Evolutionary conservation across 179 eudicot species (phyloP).

Genomic region (Corrigiola litoralis): DNA sequence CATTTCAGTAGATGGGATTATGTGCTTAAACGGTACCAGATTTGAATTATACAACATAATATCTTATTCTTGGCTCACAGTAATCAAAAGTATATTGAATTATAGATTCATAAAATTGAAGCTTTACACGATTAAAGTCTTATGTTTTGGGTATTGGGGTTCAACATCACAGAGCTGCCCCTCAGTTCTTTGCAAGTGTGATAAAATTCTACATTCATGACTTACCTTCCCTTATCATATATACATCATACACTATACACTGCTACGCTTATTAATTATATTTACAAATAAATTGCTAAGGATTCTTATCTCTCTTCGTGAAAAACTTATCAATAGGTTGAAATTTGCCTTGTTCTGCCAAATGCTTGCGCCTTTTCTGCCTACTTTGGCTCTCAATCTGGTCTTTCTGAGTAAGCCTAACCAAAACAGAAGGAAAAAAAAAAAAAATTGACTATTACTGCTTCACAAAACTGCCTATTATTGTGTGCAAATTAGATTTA

Average conservation of each 20-base stretch:
- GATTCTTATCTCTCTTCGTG: conserved; percentile 34
- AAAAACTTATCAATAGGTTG: conserved; percentile 62
- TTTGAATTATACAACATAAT: no score
- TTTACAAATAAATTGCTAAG: conserved; percentile 10
- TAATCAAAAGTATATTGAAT: no score
- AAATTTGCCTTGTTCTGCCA: conserved; percentile 46
- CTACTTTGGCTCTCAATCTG: conserved; percentile 30
- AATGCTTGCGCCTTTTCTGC: conserved; percentile 54
- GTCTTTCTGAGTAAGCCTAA: conserved; percentile 45
- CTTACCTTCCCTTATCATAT: no score
- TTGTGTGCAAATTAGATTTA: background rate
- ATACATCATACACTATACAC: background rate
- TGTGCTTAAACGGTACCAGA: no score
- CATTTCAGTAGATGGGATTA: no score
- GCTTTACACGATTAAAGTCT: no score
- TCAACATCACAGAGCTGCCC: no score
- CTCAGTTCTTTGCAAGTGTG: background rate
- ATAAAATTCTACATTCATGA: background rate
- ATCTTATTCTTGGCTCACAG: no score
- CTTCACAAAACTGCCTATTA: background rate
- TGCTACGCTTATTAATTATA: conserved; percentile 6
- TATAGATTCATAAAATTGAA: no score
- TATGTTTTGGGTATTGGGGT: no score
- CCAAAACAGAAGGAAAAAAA: conserved; percentile 4
- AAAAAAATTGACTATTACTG: background rate